Percentiles rank a stretch among this genome's conserved stretches.
These are phyloP conservation scores for Collybia mongolica DNA, from an alignment of 768 basidiomycete species.

Conservation along the genomic window DNA sequence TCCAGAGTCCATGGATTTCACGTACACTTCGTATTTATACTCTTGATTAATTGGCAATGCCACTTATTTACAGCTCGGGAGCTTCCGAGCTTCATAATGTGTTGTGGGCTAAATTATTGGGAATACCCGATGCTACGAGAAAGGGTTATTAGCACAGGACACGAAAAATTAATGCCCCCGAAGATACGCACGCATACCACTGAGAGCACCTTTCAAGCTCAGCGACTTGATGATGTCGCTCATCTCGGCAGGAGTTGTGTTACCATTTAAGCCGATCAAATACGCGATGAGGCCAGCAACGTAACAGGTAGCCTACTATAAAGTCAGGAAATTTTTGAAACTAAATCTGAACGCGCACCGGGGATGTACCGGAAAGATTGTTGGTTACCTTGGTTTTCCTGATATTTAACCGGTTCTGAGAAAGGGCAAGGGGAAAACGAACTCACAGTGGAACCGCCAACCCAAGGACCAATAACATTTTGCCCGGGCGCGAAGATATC, in stretches of 20 bases:
- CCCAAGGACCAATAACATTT: too few relatives aligned
- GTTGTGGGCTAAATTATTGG: conserved; percentile 26
- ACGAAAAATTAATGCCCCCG: neutral
- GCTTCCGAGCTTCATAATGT: neutral
- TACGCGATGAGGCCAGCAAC: conserved; percentile 39
- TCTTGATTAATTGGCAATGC: too few relatives aligned
- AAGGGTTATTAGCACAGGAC: neutral
- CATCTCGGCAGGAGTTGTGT: conserved; percentile 28
- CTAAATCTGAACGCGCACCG: conserved; percentile 14
- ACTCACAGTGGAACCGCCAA: too few relatives aligned
- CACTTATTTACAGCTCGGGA: too few relatives aligned
- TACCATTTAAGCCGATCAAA: conserved; percentile 28
- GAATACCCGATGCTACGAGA: conserved; percentile 18
- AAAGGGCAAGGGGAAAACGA: too few relatives aligned
- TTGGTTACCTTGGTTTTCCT: conserved; percentile 15
- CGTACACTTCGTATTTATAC: too few relatives aligned
- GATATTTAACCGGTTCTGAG: too few relatives aligned
- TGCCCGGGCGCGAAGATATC: too few relatives aligned
- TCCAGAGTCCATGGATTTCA: too few relatives aligned
- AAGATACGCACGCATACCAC: conserved; percentile 25
- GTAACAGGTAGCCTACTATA: conserved; percentile 33
- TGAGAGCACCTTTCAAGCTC: conserved; percentile 24
- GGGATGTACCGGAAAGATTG: conserved; percentile 22
- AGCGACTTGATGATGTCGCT: conserved; percentile 22
- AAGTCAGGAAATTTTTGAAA: neutral